Percentiles rank a stretch among this genome's conserved stretches.
Conservation (phyloP, 2,329 filamentous ascomycete genomes). For the Trichoderma koningii region DNA sequence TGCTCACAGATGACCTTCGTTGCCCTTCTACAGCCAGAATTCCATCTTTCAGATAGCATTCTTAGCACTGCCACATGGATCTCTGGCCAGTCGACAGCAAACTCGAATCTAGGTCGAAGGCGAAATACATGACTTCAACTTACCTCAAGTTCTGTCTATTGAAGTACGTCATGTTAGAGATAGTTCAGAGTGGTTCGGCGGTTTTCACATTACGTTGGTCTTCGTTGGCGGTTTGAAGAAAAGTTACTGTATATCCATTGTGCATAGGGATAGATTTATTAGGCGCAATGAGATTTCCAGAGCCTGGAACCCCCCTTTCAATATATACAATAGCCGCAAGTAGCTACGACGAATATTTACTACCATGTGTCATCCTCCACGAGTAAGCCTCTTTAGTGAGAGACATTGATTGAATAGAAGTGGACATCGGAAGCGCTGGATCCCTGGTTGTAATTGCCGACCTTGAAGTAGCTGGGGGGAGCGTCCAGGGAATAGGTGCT, state of each 20-base stretch:
- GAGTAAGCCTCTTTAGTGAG: constrained; percentile 33
- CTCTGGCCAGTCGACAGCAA: no score
- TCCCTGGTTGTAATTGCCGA: constrained; percentile 44
- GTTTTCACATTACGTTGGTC: not conserved
- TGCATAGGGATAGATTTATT: not conserved
- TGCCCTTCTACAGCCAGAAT: no score
- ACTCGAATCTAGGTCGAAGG: no score
- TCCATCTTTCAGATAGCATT: no score
- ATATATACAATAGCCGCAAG: constrained; percentile 3
- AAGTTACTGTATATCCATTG: not conserved
- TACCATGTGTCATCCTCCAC: not conserved
- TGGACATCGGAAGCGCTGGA: constrained; percentile 35
- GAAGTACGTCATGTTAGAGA: no score
- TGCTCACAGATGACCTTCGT: no score
- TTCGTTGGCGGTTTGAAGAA: not conserved
- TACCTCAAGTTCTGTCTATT: no score
- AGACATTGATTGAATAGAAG: constrained; percentile 32
- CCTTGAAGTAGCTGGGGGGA: constrained; percentile 44
- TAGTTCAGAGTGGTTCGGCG: no score
- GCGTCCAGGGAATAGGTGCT: constrained; percentile 36
- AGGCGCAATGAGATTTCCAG: not conserved
- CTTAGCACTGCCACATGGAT: no score
- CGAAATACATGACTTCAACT: no score
- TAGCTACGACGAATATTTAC: not conserved
- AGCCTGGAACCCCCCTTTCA: no score